A percentile compares a stretch with the other conserved stretches of the same genome.
Evolutionary conservation across 345 rosid genomes (phyloP).

Genomic region (Brassica incana): DNA sequence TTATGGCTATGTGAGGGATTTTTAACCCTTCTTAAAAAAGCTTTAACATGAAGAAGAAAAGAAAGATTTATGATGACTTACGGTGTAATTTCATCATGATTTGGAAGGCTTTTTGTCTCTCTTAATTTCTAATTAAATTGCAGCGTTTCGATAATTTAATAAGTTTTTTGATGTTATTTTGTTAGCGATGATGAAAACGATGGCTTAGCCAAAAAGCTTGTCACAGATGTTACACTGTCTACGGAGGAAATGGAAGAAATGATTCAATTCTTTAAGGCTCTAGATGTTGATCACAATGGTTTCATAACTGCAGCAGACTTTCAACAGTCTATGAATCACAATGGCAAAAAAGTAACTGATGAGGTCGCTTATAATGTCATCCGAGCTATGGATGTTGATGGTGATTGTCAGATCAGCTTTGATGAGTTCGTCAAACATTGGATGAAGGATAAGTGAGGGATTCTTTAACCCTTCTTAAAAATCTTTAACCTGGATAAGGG

Average conservation of each 20-base stretch:
- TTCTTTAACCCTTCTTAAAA: neutral
- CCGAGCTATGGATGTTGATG: slow-evolving; percentile 51
- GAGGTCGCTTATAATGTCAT: slow-evolving; percentile 57
- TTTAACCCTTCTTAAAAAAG: neutral
- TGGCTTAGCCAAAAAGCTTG: neutral
- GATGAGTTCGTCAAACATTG: slow-evolving; percentile 51
- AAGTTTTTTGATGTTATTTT: neutral
- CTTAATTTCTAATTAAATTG: neutral
- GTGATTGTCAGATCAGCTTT: slow-evolving; percentile 56
- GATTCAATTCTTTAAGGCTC: slow-evolving; percentile 49
- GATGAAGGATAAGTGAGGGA: slow-evolving; percentile 54
- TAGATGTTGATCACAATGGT: slow-evolving; percentile 55
- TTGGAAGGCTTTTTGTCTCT: neutral
- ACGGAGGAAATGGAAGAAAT: slow-evolving; percentile 43
- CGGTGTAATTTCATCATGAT: neutral
- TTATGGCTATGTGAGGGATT: slow-evolving; percentile 52
- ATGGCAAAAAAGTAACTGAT: slow-evolving; percentile 54
- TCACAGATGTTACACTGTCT: neutral
- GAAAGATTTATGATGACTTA: neutral
- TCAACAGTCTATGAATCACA: slow-evolving; percentile 50
- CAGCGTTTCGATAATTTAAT: neutral
- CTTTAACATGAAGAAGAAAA: neutral
- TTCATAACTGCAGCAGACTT: slow-evolving; percentile 56
- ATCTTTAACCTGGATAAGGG: neutral
- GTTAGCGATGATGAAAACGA: neutral